phyloP scores from a whole-genome alignment of 768 basidiomycete genomes.

The Termitomyces sp. region DNA sequence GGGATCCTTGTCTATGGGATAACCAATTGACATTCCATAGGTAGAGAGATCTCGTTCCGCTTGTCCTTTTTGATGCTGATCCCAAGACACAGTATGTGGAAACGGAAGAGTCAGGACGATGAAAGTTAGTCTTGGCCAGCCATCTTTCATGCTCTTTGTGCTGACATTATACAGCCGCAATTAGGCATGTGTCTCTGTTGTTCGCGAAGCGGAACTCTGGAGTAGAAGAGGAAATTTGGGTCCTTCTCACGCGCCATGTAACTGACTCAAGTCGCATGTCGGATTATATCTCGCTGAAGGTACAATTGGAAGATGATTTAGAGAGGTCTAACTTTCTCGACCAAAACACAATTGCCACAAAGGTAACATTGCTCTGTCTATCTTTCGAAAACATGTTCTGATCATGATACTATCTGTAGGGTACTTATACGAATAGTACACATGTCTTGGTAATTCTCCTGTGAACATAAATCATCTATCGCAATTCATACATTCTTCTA shows the following conservation, averaged over 20 bases:
- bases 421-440: slow-evolving; percentile 47
- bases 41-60: slow-evolving; percentile 37
- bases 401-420: slow-evolving; percentile 21
- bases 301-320: slow-evolving; percentile 40
- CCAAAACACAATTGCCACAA: slow-evolving; percentile 29
- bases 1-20: slow-evolving; percentile 68
- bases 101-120: slow-evolving; percentile 25
- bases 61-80: not conserved
- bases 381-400: not conserved
- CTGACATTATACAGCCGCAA: slow-evolving; percentile 23
- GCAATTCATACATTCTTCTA: not conserved
- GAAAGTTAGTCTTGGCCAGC: slow-evolving; percentile 9
- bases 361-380: slow-evolving; percentile 22
- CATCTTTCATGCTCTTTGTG: not conserved
- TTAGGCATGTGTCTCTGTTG: slow-evolving; percentile 28
- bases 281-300: slow-evolving; percentile 66
- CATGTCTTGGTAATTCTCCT: slow-evolving; percentile 34
- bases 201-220: slow-evolving; percentile 22
- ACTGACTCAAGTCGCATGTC: slow-evolving; percentile 47
- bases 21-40: slow-evolving; percentile 55
- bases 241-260: slow-evolving; percentile 77
- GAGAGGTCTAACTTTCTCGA: slow-evolving; percentile 19
- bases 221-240: slow-evolving; percentile 58
- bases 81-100: slow-evolving; percentile 38
- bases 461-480: not conserved